These are phyloP conservation scores for Parsonsia alboflavescens DNA, from an alignment of 257 asterid genomes.

Conservation along the genomic window DNA sequence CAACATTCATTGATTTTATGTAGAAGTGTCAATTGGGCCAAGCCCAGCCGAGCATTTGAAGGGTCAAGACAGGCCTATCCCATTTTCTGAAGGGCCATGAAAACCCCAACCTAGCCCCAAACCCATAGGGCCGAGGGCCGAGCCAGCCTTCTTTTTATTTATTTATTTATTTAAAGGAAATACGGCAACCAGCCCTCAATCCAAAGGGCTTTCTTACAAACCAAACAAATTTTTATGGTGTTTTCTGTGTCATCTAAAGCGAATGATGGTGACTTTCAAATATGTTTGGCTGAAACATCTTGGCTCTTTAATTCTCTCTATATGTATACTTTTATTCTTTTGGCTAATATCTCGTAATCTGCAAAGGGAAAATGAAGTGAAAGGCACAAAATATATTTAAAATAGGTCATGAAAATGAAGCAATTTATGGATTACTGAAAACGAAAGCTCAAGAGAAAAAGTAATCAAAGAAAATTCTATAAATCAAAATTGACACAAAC, in stretches of 20 bases:
- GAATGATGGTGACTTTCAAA: slow-evolving; percentile 55
- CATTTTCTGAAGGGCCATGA: no score
- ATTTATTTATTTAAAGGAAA: no score
- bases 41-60: no score
- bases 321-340: not conserved
- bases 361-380: not conserved
- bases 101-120: no score
- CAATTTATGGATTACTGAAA: not conserved
- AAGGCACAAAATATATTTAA: not conserved
- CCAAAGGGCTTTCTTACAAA: no score
- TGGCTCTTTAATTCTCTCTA: not conserved
- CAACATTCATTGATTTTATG: no score
- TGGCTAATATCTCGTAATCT: slow-evolving; percentile 7
- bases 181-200: no score
- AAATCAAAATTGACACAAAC: not conserved
- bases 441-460: not conserved
- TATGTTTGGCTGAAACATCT: slow-evolving; percentile 69
- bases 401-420: not conserved
- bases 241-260: slow-evolving; percentile 50
- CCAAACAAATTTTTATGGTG: no score
- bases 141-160: no score
- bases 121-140: no score
- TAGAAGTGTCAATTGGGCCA: no score
- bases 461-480: not conserved
- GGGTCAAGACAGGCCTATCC: no score